Base-by-base conservation (phyloP, 78 protist genomes). In the Dictyostelium brefeldianum region DNA sequence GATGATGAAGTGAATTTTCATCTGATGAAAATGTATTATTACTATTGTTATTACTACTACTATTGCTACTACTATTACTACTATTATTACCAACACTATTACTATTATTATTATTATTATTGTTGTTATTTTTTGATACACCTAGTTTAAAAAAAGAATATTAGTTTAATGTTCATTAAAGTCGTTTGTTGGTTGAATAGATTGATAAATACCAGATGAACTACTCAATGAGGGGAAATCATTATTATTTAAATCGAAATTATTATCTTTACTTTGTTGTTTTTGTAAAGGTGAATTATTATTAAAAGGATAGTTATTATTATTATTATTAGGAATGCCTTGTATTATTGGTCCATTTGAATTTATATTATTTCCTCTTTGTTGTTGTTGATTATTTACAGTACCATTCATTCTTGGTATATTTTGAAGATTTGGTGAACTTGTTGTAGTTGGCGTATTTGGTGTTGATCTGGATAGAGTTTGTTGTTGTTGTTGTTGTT, bases 201-300 rank as follows among this genome's bases (percentile, higher is more conserved):
- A 62, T 3, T 62, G 70, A 46, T 20, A 46, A 8, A 47, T 65
- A 62, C 64, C 64, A 46, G 54, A 64, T 5, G 91, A 71, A 46
- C 82, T 53, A 22, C 91, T 73, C 41, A 83, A 81, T 56, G 62
- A 54, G 10, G 91, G 91, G 62, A 83, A 83, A 22, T 83, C 91
- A 29, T 62, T 62, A 36, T 36, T 36, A 11, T 73, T 83, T 53
- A 73, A 46, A 36, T 83, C 77, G 57, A 46, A 74, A 74, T 36
- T 74, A 22, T 62, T 62, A n/a, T n/a, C 46, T 9, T 47, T 73
- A 17, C 56, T 48, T 29, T 46, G 31, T 12, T 71, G 25, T 20
- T 85, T 54, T n/a, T 83, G 57, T 9, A 53, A 73, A 73, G 56
- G 53, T 0, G 75, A 54, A 22, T 48, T 10, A n/a, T 81, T 81